A percentile compares a stretch with the other conserved stretches of the same genome.
phyloP scores from a whole-genome alignment of 441 rosid species.

The Omphalea diandra region DNA sequence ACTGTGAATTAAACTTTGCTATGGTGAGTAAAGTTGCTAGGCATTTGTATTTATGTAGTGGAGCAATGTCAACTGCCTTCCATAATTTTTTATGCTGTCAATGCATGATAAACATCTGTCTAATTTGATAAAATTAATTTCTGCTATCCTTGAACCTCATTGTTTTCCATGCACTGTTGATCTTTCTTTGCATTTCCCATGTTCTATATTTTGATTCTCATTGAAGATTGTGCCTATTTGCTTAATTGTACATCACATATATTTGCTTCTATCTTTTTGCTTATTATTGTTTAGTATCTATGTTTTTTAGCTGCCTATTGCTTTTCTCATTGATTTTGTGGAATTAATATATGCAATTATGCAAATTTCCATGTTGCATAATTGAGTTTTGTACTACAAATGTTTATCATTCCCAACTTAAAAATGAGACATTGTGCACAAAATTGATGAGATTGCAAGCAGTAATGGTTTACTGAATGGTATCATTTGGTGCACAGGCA shows the following conservation, averaged over 20 bases:
- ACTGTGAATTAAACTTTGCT: neutral
- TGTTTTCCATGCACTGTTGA: no score
- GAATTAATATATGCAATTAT: neutral
- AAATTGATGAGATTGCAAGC: no score
- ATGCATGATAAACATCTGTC: conserved; percentile 13
- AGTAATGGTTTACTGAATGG: conserved; percentile 13
- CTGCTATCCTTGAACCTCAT: no score
- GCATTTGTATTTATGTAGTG: neutral
- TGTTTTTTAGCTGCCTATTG: neutral
- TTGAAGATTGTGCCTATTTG: neutral
- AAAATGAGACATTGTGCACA: neutral
- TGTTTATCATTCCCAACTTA: neutral
- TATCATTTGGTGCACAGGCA: conserved; percentile 54
- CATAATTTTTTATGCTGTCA: neutral
- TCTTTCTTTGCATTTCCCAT: neutral
- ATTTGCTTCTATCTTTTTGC: neutral
- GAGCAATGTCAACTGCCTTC: neutral
- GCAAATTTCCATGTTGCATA: neutral
- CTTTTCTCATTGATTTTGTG: neutral
- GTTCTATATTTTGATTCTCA: neutral
- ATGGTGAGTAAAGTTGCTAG: neutral
- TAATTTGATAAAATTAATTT: no score
- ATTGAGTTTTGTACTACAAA: neutral
- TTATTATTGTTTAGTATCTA: neutral
- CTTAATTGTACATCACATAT: neutral